Conservation (phyloP, 176 grass and related monocot species). For the Paspalum notatum region DNA sequence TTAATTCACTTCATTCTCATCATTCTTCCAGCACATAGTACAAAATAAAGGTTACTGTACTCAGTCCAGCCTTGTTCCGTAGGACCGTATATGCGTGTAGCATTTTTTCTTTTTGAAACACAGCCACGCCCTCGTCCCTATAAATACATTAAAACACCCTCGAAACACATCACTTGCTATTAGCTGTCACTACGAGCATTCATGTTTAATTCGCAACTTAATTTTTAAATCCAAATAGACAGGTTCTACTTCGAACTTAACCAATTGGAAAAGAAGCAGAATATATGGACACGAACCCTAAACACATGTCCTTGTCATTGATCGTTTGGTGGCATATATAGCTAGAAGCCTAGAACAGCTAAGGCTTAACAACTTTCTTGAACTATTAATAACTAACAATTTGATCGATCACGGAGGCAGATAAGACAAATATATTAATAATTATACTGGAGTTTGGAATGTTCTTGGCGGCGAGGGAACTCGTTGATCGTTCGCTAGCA, state of each 20-base stretch:
- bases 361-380: not conserved
- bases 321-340: conserved; percentile 39
- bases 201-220: too few relatives aligned
- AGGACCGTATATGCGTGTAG: too few relatives aligned
- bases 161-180: too few relatives aligned
- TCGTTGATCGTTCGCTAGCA: not conserved
- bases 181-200: too few relatives aligned
- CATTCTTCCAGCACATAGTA: not conserved
- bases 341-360: conserved; percentile 13
- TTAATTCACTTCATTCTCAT: not conserved
- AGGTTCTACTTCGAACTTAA: too few relatives aligned
- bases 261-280: too few relatives aligned
- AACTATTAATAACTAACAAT: conserved; percentile 10
- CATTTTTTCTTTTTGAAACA: too few relatives aligned
- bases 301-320: not conserved
- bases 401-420: not conserved
- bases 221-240: too few relatives aligned
- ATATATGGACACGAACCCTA: not conserved
- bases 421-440: not conserved
- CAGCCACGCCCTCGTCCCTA: too few relatives aligned
- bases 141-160: too few relatives aligned
- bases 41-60: not conserved
- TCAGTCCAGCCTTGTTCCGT: not conserved
- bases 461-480: not conserved
- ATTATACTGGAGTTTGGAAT: not conserved